Evolutionary conservation across 352 stramenopile genomes (phyloP).

Genomic region (Phytophthora vignae): DNA sequence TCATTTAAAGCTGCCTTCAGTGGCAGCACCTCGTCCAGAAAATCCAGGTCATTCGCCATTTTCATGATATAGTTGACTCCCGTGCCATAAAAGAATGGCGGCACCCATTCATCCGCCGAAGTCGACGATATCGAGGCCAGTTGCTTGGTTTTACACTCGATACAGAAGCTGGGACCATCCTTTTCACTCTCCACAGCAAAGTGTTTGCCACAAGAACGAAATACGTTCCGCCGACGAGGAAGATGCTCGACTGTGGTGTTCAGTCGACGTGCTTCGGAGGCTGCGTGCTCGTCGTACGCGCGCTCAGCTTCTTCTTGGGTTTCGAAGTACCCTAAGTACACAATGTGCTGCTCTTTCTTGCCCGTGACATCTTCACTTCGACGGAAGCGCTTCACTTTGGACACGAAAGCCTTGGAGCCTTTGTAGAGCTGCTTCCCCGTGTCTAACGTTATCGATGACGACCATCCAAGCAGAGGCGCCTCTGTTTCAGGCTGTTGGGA

Average conservation of each 20-base stretch:
- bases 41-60: slow-evolving; percentile 76
- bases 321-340: slow-evolving; percentile 78
- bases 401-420: slow-evolving; percentile 73
- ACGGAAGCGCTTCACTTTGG: slow-evolving; percentile 78
- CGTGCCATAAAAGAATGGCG: slow-evolving; percentile 68
- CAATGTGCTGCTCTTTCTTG: slow-evolving; percentile 63
- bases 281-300: slow-evolving; percentile 74
- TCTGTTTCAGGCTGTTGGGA: slow-evolving; percentile 18
- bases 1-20: slow-evolving; percentile 57
- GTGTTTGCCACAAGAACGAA: slow-evolving; percentile 83
- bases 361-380: slow-evolving; percentile 62
- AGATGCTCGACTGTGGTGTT: slow-evolving; percentile 72
- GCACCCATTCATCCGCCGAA: slow-evolving; percentile 57
- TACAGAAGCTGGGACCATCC: slow-evolving; percentile 69
- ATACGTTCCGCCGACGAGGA: slow-evolving; percentile 62
- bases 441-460: slow-evolving; percentile 68
- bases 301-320: slow-evolving; percentile 73
- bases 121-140: slow-evolving; percentile 42
- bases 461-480: slow-evolving; percentile 61
- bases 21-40: slow-evolving; percentile 64
- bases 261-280: slow-evolving; percentile 63
- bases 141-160: slow-evolving; percentile 77
- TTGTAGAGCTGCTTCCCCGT: slow-evolving; percentile 76
- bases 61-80: slow-evolving; percentile 83
- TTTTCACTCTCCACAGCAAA: slow-evolving; percentile 85